Percentiles rank a stretch among this genome's conserved stretches.
phyloP scores from a whole-genome alignment of 1,284 basidiomycete genomes.

The Anthracocystis walkeri region DNA sequence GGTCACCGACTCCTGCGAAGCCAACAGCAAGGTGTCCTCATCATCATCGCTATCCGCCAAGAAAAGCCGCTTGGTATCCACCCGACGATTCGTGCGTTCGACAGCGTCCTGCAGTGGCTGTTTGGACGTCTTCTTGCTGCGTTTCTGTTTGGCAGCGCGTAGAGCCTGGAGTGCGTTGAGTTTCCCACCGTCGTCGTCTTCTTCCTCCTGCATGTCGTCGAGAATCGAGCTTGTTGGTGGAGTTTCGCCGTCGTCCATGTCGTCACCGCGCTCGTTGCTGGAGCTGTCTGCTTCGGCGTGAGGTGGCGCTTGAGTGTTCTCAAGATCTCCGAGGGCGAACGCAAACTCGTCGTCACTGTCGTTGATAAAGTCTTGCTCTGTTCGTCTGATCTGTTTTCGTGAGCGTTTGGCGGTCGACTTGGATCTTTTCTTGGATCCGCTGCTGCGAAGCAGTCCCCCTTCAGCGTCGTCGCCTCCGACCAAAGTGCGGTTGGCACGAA shows the following conservation, averaged over 20 bases:
- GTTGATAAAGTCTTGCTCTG: conserved; percentile 60
- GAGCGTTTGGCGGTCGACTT: conserved; percentile 12
- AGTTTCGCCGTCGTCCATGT: conserved; percentile 27
- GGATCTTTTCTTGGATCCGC: conserved; percentile 20
- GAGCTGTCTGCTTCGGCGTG: conserved; percentile 3
- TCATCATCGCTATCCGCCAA: conserved; percentile 41
- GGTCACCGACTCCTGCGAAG: conserved; percentile 22
- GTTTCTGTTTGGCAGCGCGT: conserved; percentile 28
- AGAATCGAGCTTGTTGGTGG: conserved; percentile 35
- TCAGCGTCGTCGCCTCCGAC: conserved; percentile 20
- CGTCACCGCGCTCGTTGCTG: conserved; percentile 13
- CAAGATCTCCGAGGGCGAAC: conserved; percentile 39
- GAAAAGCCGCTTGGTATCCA: conserved; percentile 42
- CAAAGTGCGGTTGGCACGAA: conserved; percentile 24
- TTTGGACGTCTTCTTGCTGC: conserved; percentile 13
- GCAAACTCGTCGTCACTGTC: conserved; percentile 66
- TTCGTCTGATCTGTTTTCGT: conserved; percentile 38
- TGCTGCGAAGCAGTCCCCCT: conserved; percentile 31
- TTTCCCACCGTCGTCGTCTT: conserved; percentile 19
- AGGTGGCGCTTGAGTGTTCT: conserved; percentile 13
- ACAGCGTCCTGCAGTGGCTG: conserved; percentile 34
- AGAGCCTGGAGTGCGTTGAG: conserved; percentile 28
- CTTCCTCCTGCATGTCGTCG: conserved; percentile 25
- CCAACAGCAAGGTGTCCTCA: conserved; percentile 24
- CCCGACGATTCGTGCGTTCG: conserved; percentile 25